phyloP scores from a whole-genome alignment of 2,329 filamentous ascomycete species.

The Sphaerostilbella broomeana region DNA sequence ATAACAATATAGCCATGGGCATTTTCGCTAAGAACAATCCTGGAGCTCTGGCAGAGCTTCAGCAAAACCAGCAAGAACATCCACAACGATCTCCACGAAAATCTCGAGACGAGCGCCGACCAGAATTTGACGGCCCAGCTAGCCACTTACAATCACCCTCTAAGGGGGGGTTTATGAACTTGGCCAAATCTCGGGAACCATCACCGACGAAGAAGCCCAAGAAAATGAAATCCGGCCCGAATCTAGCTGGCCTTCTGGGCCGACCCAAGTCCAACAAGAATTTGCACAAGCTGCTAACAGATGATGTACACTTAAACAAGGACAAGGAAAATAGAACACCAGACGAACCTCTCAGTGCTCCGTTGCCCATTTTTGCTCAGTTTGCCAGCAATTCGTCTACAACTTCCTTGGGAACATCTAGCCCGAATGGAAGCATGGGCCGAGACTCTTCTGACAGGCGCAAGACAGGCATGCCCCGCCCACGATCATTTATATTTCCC shows the following conservation, averaged over 20 bases:
- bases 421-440: slow-evolving; percentile 8
- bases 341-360: slow-evolving; percentile 22
- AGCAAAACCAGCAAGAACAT: slow-evolving; percentile 46
- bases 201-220: slow-evolving; percentile 57
- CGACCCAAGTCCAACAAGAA: slow-evolving; percentile 68
- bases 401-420: slow-evolving; percentile 11
- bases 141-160: slow-evolving; percentile 37
- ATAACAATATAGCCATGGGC: slow-evolving; percentile 26
- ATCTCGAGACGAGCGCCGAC: slow-evolving; percentile 25
- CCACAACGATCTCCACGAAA: slow-evolving; percentile 35
- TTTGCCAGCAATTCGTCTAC: slow-evolving; percentile 40
- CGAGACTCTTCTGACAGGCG: slow-evolving; percentile 7
- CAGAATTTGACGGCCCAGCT: slow-evolving; percentile 20
- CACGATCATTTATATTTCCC: slow-evolving; percentile 43
- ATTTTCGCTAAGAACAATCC: slow-evolving; percentile 32
- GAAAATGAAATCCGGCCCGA: slow-evolving; percentile 73
- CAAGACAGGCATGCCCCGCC: slow-evolving; percentile 35
- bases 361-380: slow-evolving; percentile 75
- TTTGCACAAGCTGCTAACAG: slow-evolving; percentile 47
- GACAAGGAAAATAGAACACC: slow-evolving; percentile 82
- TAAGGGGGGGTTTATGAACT: slow-evolving; percentile 27
- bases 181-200: slow-evolving; percentile 37
- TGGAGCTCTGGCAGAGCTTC: slow-evolving; percentile 49
- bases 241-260: slow-evolving; percentile 69
- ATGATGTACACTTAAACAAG: slow-evolving; percentile 44